Base-by-base conservation (phyloP, 1,139 yeast species). In the Geotrichum klebahnii region DNA sequence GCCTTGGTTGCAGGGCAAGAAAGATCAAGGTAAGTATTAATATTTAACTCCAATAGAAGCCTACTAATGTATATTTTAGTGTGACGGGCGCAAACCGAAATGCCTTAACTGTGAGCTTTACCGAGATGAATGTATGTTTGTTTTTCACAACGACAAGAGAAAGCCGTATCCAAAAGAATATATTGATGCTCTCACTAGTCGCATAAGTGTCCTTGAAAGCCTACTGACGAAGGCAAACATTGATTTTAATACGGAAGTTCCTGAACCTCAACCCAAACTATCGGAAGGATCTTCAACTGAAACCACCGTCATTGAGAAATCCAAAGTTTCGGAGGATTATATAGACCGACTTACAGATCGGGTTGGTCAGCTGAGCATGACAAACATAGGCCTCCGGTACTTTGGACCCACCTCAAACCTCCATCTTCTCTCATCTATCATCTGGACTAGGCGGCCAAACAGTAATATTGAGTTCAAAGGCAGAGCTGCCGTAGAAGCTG, bases 91-190 rank as follows among this genome's bases (percentile, higher is more conserved):
- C 31, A 80, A 79, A 58, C 86, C 87, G 1, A 70, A 71, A 48
- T 82, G 87, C 60, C 73, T 68, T 59, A 81, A 82, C 62, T 82
- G 88, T 63, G 82, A 78, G 57, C 72, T 82, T 48, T 74, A 80
- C 40, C 76, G 77, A 28, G 53, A 54, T 26, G 52, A 53, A n/a
- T 54, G 57, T 45, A 46, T 47, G 6, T 54, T 52, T 47, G 52
- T 48, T 14, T 46, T 52, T 19, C 57, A 54, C 43, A 54, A 54
- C 33, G 57, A 54, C 42, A 54, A 54, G 39, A 46, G 57, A 26
- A 54, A 53, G 28, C 57, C 57, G n/a, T 54, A 54, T 39, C 57
- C 57, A 9, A 54, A 52, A 23, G 57, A 54, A 45, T 54, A 54
- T 46, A 53, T 54, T 33, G 47, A 44, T 12, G 57, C 57, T 9